Base-by-base conservation (phyloP, 805 yeast genomes). In the Lipomyces orientalis region DNA sequence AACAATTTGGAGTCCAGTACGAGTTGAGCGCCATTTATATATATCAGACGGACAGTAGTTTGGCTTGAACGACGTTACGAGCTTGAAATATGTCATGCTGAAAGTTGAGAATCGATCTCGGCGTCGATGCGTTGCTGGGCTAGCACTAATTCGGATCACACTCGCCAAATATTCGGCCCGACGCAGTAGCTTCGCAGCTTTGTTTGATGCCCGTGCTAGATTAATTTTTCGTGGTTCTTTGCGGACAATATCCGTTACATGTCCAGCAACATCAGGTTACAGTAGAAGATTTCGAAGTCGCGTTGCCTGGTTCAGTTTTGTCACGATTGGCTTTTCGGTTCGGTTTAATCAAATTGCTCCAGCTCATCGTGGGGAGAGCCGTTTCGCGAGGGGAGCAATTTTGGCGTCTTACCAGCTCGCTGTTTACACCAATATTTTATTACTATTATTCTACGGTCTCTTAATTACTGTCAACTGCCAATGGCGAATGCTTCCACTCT, bases 1-100 rank as follows among this genome's bases (percentile, higher is more conserved):
- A 12, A 90, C 89, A 31, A 93, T 79, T 77, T 91, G 96, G 39
- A 94, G 84, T 0, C 97, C 97, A 0, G 98, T 91, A 64, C 93
- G 82, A 25, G 79, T 73, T 0, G 98, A 92, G 54, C 83, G 81
- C 93, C 96, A 93, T 76, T 90, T 91, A 29, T 35, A 14, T 33
- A 69, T 56, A 7, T 54, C 46, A 16, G 70, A 60, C 8, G 72
- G 68, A 39, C 64, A 61, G 61, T 61, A 69, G 25, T 46, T 31
- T 7, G 71, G 71, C 58, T 10, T 35, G 39, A 67, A 54, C 35
- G 37, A 35, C 56, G 37, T 31, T 14, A 59, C n/a, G n/a, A 16
- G 62, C 37, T 49, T 25, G 37, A 59, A 34, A 29, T 59, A 54
- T 14, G 60, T 35, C 49, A 35, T 35, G 33, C 19, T 31, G 34